These are phyloP conservation scores for Daucus carota DNA, from an alignment of 129 eudicot genomes.

Conservation along the genomic window DH1_v3.0 NC_030389.2:4341001-4341500, in stretches of 20 bases:
- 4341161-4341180: slow-evolving; percentile 90
- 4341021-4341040: slow-evolving; percentile 85
- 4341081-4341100: slow-evolving; percentile 76
- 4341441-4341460: not conserved
- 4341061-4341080: slow-evolving; percentile 96
- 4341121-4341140: slow-evolving; percentile 84
- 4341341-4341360: slow-evolving; percentile 2
- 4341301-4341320: slow-evolving; percentile 20
- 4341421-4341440: not conserved
- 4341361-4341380: slow-evolving; percentile 7
- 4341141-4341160: slow-evolving; percentile 83
- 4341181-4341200: slow-evolving; percentile 64
- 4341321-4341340: slow-evolving; percentile 6
- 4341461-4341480: not conserved
- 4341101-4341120: slow-evolving; percentile 94
- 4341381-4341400: not conserved
- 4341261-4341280: slow-evolving; percentile 75
- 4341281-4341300: slow-evolving; percentile 58
- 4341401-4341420: not conserved
- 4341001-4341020: slow-evolving; percentile 64
- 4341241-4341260: slow-evolving; percentile 58
- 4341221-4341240: slow-evolving; percentile 75
- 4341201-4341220: slow-evolving; percentile 53
- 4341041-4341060: slow-evolving; percentile 98
- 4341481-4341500: not conserved